Conservation (phyloP, 2,329 filamentous ascomycete species). For the Didymella arachidicola region DNA sequence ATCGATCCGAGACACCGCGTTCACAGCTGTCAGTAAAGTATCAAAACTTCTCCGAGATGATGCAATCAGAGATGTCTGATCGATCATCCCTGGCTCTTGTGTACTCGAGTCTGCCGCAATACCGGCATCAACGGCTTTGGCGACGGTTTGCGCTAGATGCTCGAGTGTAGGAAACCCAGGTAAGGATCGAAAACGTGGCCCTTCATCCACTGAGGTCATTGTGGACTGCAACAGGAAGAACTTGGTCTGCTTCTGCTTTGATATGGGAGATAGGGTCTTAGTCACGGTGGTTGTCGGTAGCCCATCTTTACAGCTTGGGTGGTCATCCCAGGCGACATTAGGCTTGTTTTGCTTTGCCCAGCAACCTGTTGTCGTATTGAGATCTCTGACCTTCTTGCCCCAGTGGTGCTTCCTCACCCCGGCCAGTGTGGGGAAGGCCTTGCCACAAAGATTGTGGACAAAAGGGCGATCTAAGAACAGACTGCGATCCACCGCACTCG, state of each 20-base stretch:
- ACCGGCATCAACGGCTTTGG: conserved; percentile 7
- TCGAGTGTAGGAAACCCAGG: conserved; percentile 26
- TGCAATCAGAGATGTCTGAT: conserved; percentile 21
- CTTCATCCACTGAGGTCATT: neutral
- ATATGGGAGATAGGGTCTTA: neutral
- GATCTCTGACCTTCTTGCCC: conserved; percentile 35
- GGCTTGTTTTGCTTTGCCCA: conserved; percentile 45
- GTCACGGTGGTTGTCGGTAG: neutral
- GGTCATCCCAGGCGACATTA: conserved; percentile 40
- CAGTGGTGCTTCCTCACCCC: conserved; percentile 49
- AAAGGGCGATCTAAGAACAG: conserved; percentile 16
- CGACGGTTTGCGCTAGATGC: conserved; percentile 23
- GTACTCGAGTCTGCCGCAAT: neutral
- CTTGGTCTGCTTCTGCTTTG: neutral
- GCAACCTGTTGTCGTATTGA: conserved; percentile 40
- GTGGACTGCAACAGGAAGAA: neutral
- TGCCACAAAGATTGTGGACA: conserved; percentile 44
- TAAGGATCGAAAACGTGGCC: conserved; percentile 7
- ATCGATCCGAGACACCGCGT: conserved; percentile 35
- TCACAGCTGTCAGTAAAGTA: conserved; percentile 36
- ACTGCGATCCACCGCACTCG: neutral
- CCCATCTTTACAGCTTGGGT: conserved; percentile 38
- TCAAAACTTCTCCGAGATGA: conserved; percentile 26
- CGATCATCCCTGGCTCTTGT: neutral
- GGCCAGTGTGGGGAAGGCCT: conserved; percentile 31